Evolutionary conservation across 495 filamentous ascomycete species (phyloP), one percentile per base, ranked within the genome.

Genomic region (Lasiosphaeria miniovina): DNA sequence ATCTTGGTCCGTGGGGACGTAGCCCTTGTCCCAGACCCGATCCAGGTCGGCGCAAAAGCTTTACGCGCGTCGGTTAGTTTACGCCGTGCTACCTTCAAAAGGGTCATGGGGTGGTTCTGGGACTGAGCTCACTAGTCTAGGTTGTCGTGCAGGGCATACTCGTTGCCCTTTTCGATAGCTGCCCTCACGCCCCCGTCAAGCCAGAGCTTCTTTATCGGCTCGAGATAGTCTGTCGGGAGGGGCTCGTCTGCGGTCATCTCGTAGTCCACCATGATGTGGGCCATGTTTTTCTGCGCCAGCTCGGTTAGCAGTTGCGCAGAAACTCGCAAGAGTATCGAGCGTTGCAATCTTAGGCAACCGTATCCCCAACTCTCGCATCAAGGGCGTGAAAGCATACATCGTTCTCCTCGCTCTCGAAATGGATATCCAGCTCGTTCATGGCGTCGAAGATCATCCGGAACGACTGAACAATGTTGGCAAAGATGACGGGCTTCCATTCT

Each of bases 111-210:
- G 31, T 11, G 11, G 31, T 11, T 14, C 10, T 10, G 11, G 36
- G 12, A 34, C 14, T 31, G 41, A 17, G 78, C 91, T 76, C 78
- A 98, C 94, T 97, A 98, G 73, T 84, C 84, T 64, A 96, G 74
- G 61, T 96, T 97, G 72, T 98, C 94, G 69, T 98, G 91, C 40
- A 98, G 83, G 41, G 94, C 93, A 74, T 92, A 98, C 75, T 98
- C 95, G 69, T 96, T 93, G 54, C 93, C 94, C 65, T 92, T 88
- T 56, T 84, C 82, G 61, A 98, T 91, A 41, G 90, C 90, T 66
- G 88, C 81, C 72, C 91, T 91, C 10, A 98, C 88, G 34, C 92
- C 92, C 40, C 68, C 68, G 72, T 98, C 94, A 12, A 74, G 76
- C 94, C 94, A 98, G 59, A 98, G 83, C 38, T 80, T 81, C 67